A percentile compares a stretch with the other conserved stretches of the same genome.
These are phyloP conservation scores for Pyrrhoderma lamaoense DNA, from an alignment of 1,284 basidiomycete genomes.

Conservation along the genomic window DNA sequence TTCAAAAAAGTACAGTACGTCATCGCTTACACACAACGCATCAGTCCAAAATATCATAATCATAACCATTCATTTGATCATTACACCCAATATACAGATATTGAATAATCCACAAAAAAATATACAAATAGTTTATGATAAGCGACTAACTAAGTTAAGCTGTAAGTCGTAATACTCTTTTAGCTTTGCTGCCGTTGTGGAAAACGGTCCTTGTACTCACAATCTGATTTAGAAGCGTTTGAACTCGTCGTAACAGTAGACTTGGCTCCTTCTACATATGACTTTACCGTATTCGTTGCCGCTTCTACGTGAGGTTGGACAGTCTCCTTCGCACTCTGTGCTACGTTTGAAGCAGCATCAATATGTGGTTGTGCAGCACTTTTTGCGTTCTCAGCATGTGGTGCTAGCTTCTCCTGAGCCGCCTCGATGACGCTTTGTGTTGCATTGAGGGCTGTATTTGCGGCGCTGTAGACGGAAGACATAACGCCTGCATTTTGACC, in stretches of 20 bases:
- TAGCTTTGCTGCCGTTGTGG: too few species aligned
- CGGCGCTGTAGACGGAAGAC: conserved; percentile 30
- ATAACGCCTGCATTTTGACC: conserved; percentile 23
- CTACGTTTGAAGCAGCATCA: conserved; percentile 22
- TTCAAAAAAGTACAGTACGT: too few species aligned
- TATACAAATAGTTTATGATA: too few species aligned
- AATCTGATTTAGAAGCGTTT: too few species aligned
- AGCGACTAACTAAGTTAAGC: too few species aligned
- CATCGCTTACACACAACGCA: too few species aligned
- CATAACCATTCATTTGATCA: too few species aligned
- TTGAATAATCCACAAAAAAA: too few species aligned
- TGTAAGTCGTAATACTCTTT: too few species aligned
- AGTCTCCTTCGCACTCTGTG: conserved; percentile 16
- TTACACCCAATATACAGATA: too few species aligned
- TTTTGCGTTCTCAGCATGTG: conserved; percentile 27
- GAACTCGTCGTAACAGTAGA: neutral
- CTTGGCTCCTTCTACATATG: conserved; percentile 20
- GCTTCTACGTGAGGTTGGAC: conserved; percentile 30
- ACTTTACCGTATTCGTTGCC: conserved; percentile 25
- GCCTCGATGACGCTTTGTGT: conserved; percentile 31
- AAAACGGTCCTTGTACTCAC: too few species aligned
- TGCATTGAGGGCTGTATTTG: conserved; percentile 31
- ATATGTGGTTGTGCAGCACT: conserved; percentile 26
- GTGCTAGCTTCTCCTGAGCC: conserved; percentile 33
- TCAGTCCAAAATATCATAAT: too few species aligned